Base-by-base conservation (phyloP, 306 rosid species). In the Arachis hypogaea region DNA sequence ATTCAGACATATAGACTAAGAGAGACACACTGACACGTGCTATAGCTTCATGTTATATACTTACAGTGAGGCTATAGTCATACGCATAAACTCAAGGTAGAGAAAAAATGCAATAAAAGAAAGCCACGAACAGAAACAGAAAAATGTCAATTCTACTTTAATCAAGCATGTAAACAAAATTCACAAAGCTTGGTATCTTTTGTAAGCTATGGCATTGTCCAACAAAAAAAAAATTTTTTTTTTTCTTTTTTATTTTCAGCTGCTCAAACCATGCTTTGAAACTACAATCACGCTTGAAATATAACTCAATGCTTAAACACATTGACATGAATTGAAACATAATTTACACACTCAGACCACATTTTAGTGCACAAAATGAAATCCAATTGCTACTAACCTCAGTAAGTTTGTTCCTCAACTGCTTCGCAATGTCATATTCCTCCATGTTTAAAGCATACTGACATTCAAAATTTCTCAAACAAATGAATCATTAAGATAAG, bases 381-480 rank as follows among this genome's bases (percentile, higher is more conserved):
- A 49, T 49, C 14, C 5, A 11, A 49, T 10, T 49, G 55, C 55
- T 11, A 12, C 96, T 82, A 66, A 93, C 94, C 96, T 93, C 98
- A 5, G 98, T 68, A 65, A 93, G 87, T 79, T 88, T 93, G 82
- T 78, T 91, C 71, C 96, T 86, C 86, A 93, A 87, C 82, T 91
- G 88, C 75, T 88, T 84, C 28, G 97, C 98, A 69, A 84, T 82
- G 65, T 91, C 97, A 82, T 93, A 93, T 85, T 93, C 84, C 78
- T 93, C 96, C 87, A 82, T 77, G 68, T 93, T 93, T 72, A 93
- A 81, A 56, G 98, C 97, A 77, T 82, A 86, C 97, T 91, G 91
- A 16, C 63, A 85, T 14, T 54, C 56, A 67, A 46, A 65, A 71
- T 42, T 79, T 70, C 69, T 33, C 74, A 77, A 68, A 81, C 69